Evolutionary conservation across 208 protist genomes (phyloP), one percentile per base, ranked within the genome.

Genomic region (Zelonia costaricensis): DNA sequence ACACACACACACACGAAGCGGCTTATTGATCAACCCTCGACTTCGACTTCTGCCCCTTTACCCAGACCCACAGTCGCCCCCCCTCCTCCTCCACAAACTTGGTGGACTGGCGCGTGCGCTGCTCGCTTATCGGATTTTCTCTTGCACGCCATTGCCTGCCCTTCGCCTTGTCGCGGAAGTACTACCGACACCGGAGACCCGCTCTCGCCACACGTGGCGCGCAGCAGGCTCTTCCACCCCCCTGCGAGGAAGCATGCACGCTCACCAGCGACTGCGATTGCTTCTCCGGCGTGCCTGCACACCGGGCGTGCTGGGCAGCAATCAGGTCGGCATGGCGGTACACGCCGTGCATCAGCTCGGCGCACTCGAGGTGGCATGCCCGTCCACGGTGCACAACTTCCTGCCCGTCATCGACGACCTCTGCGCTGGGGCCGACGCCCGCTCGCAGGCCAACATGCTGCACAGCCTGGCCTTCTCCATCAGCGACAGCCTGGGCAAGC

Each of bases 401-500:
- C 49, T 86, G 2, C 22, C 59, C n/a, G 36, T 59, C 4, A 22
- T 86, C 0, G 15, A 49, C 40, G 38, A 67, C 4, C 55, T 74
- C 12, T 70, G 70, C 43, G 38, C 15, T 0, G 44, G 42, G 5
- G 61, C 75, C 1, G 78, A 88, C 44, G 62, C 64, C 8, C 77
- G 82, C 15, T 78, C 78, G 35, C 54, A 72, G 39, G 74, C 78
- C 12, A 88, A 84, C 46, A 40, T 82, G 15, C 74, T 88, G 15
- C 82, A 88, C 43, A 60, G 59, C 16, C 23, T 88, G 31, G 69
- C 78, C 6, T 58, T 47, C 7, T 46, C 62, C 53, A 54, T 71
- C n/a, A 58, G 69, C 6, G 69, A 73, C 42, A 62, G 68, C 43
- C 65, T 36, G 8, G 66, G 58, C 28, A 44, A 61, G 5, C 65